Evolutionary conservation across 345 rosid genomes (phyloP).

Genomic region (Gynandropsis gynandra): DNA sequence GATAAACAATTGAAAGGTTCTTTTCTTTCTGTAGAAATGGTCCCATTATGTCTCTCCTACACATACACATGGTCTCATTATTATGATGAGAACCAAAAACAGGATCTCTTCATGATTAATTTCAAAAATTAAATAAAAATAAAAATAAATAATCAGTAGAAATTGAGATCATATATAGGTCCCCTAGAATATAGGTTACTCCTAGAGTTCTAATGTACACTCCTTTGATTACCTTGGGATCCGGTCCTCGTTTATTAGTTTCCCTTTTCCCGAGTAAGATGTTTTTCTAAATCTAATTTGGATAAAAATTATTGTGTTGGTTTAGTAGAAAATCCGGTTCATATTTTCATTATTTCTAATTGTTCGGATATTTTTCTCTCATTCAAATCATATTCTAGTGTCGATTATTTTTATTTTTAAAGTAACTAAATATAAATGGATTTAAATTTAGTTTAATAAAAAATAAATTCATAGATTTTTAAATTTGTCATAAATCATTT

Average conservation of each 20-base stretch:
- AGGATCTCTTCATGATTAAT: constrained; percentile 12
- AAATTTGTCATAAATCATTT: too few relatives aligned
- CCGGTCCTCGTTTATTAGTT: constrained; percentile 6
- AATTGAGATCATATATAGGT: neutral
- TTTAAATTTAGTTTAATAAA: too few relatives aligned
- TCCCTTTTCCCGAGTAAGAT: neutral
- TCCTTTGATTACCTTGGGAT: neutral
- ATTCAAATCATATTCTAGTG: too few relatives aligned
- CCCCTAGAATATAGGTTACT: neutral
- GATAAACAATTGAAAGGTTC: too few relatives aligned
- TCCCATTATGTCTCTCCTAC: neutral
- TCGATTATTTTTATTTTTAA: too few relatives aligned
- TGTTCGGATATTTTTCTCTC: too few relatives aligned
- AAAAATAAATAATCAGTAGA: neutral
- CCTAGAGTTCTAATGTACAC: constrained; percentile 3
- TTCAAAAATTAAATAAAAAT: neutral
- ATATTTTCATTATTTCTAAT: too few relatives aligned
- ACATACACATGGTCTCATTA: constrained; percentile 6
- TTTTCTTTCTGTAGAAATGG: neutral
- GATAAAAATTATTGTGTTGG: neutral
- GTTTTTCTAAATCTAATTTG: constrained; percentile 5
- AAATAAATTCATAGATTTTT: too few relatives aligned
- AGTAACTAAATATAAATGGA: too few relatives aligned
- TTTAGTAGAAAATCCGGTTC: too few relatives aligned
- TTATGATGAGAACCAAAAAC: neutral